Conservation (phyloP, 768 basidiomycete species). For the Rhodotorula babjevae region DNA sequence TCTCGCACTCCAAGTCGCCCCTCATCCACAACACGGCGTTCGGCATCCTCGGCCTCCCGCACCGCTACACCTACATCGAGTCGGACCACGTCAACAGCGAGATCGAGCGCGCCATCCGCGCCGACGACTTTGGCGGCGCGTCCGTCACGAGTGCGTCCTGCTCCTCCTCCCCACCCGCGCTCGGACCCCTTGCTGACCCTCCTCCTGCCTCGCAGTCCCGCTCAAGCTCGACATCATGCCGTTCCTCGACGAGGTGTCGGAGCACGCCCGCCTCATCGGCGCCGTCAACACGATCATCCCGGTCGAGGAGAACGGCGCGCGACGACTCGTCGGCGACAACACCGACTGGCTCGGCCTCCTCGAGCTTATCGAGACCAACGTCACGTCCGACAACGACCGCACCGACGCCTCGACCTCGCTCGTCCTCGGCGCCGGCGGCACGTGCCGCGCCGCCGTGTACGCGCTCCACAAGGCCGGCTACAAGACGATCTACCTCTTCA, state of each 20-base stretch:
- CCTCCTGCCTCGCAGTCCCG: constrained; percentile 54
- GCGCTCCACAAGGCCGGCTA: constrained; percentile 69
- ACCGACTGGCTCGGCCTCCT: constrained; percentile 92
- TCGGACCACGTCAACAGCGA: constrained; percentile 62
- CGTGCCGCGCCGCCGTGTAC: constrained; percentile 88
- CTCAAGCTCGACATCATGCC: constrained; percentile 87
- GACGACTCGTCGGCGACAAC: constrained; percentile 79
- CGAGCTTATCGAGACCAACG: constrained; percentile 49
- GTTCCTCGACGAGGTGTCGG: constrained; percentile 70
- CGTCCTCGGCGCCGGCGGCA: constrained; percentile 92
- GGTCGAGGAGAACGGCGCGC: constrained; percentile 45
- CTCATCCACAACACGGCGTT: constrained; percentile 89
- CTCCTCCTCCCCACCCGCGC: too few species aligned
- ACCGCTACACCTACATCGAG: constrained; percentile 74
- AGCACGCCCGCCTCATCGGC: constrained; percentile 77
- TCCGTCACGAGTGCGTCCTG: constrained; percentile 66
- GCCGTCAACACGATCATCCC: constrained; percentile 92
- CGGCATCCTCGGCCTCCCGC: constrained; percentile 71
- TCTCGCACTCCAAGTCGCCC: constrained; percentile 83
- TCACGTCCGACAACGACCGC: constrained; percentile 48
- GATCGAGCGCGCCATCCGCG: constrained; percentile 60
- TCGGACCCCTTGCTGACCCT: too few species aligned
- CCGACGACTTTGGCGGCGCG: constrained; percentile 82
- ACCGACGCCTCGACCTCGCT: constrained; percentile 56
- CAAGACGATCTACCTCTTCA: constrained; percentile 73